phyloP scores from a whole-genome alignment of 176 grass and related monocot genomes.

The Aegilops bicornis region DNA sequence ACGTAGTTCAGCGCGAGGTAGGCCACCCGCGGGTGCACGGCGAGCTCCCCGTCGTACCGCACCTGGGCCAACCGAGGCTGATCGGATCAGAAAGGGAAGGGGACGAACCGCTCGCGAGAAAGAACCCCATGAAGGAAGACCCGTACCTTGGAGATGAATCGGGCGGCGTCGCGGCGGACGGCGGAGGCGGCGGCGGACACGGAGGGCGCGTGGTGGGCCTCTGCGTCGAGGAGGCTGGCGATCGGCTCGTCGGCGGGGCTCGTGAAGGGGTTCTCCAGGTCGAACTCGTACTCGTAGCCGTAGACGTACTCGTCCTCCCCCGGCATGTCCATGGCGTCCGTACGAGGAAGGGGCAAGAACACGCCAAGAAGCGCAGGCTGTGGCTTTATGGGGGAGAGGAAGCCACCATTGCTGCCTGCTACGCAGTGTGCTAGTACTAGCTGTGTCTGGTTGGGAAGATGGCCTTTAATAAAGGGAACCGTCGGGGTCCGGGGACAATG shows the following conservation, averaged over 20 bases:
- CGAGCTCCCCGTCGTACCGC: conserved; percentile 53
- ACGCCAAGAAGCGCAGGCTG: conserved; percentile 19
- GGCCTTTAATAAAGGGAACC: conserved; percentile 46
- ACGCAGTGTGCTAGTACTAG: conserved; percentile 49
- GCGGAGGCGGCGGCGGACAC: conserved; percentile 36
- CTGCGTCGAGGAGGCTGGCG: conserved; percentile 41
- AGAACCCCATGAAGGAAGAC: background rate
- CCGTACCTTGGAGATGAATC: conserved; percentile 72
- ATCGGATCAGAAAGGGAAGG: conserved; percentile 27
- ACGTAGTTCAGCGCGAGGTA: conserved; percentile 98
- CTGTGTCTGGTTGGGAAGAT: conserved; percentile 41
- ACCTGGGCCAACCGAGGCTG: conserved; percentile 37
- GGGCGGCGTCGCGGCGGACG: conserved; percentile 49
- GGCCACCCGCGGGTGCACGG: conserved; percentile 62
- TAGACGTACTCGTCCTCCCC: conserved; percentile 6
- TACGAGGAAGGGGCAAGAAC: conserved; percentile 22
- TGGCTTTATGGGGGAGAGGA: conserved; percentile 55
- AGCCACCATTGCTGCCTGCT: conserved; percentile 60
- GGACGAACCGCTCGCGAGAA: background rate
- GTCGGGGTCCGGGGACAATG: conserved; percentile 39
- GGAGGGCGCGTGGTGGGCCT: conserved; percentile 60
- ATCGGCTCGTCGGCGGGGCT: conserved; percentile 75
- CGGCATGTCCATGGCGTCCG: conserved; percentile 35
- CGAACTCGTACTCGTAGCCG: conserved; percentile 74
- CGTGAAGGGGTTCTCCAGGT: conserved; percentile 95